Conservation (phyloP, 257 asterid genomes). For the Petunia secreta region DNA sequence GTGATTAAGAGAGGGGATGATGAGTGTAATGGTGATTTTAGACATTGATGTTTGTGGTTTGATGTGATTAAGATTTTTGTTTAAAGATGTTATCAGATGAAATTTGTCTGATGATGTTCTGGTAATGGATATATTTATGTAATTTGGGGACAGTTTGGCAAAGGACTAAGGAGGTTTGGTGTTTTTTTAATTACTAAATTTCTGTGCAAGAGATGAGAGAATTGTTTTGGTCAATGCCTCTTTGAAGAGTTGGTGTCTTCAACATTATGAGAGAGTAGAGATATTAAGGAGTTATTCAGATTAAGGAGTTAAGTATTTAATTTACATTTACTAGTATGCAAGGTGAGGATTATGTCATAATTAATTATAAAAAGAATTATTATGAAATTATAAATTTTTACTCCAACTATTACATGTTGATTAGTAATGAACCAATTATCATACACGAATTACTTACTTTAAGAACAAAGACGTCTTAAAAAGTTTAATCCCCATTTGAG, state of each 20-base stretch:
- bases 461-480: no score
- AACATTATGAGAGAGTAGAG: no score
- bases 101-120: background rate
- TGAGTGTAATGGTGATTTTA: slow-evolving; percentile 25
- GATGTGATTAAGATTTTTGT: background rate
- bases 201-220: background rate
- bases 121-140: background rate
- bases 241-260: background rate
- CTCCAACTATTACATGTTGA: no score
- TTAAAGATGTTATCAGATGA: background rate
- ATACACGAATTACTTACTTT: no score
- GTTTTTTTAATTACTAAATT: background rate
- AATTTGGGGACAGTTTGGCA: background rate
- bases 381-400: no score
- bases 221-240: background rate
- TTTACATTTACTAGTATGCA: no score
- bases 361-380: no score
- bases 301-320: no score
- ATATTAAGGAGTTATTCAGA: no score
- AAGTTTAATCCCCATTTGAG: no score
- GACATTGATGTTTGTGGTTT: slow-evolving; percentile 23
- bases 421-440: no score
- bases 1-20: slow-evolving; percentile 33
- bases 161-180: background rate
- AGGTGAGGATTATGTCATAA: no score